These are phyloP conservation scores for Vaccinium darrowii DNA, from an alignment of 148 eudicot species.

Conservation along the genomic window DNA sequence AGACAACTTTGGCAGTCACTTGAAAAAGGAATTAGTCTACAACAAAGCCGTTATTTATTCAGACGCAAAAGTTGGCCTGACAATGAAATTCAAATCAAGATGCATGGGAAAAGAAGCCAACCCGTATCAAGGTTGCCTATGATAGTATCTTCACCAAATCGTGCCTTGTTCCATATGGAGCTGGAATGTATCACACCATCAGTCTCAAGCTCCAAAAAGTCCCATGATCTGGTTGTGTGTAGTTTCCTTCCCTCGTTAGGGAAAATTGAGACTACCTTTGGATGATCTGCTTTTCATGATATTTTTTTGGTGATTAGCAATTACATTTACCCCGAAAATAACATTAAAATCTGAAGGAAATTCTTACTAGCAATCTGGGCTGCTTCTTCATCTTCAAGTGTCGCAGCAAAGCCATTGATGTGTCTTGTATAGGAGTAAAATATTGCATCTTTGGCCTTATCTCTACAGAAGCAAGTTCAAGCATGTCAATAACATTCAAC, in stretches of 20 bases:
- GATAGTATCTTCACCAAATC: constrained; percentile 78
- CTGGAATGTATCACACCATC: constrained; percentile 38
- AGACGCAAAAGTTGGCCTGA: neutral
- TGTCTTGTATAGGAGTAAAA: constrained; percentile 81
- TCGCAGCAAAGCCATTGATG: constrained; percentile 94
- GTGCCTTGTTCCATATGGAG: constrained; percentile 71
- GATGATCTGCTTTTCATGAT: constrained; percentile 51
- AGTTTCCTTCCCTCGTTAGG: constrained; percentile 61
- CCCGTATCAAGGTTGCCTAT: constrained; percentile 91
- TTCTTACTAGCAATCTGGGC: constrained; percentile 54
- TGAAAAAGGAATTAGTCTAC: neutral
- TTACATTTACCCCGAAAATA: neutral
- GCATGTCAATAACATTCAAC: neutral
- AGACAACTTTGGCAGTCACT: neutral
- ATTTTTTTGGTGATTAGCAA: neutral
- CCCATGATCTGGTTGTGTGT: constrained; percentile 91
- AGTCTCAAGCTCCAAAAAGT: constrained; percentile 67
- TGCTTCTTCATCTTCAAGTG: constrained; percentile 63
- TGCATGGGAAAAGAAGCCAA: constrained; percentile 22
- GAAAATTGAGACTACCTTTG: constrained; percentile 70
- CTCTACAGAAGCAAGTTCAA: constrained; percentile 9
- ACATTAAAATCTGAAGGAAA: neutral
- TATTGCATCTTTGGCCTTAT: constrained; percentile 58
- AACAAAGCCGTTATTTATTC: neutral
- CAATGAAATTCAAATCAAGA: neutral